Evolutionary conservation across 2,329 filamentous ascomycete species (phyloP).

Genomic region (Aspergillus glaucus): DNA sequence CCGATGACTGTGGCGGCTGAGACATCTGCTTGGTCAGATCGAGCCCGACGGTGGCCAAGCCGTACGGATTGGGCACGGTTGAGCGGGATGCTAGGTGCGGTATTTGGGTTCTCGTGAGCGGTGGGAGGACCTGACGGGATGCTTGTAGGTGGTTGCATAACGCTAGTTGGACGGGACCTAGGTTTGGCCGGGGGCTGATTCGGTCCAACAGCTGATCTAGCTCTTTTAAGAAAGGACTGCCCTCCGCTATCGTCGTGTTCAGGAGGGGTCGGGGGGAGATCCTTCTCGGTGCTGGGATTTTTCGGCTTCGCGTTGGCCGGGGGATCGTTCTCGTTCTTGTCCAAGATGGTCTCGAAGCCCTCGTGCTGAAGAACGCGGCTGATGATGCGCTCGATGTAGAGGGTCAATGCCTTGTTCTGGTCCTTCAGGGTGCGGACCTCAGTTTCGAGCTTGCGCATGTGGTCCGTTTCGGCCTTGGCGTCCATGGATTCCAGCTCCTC

Average conservation of each 20-base stretch:
- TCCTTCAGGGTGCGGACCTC: slow-evolving; percentile 78
- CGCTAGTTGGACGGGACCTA: slow-evolving; percentile 43
- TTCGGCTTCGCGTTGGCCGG: slow-evolving; percentile 23
- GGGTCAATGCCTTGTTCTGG: slow-evolving; percentile 91
- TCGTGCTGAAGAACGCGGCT: slow-evolving; percentile 89
- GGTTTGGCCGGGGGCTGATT: slow-evolving; percentile 28
- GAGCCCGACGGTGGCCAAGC: slow-evolving; percentile 40
- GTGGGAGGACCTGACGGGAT: slow-evolving; percentile 20
- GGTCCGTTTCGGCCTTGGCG: slow-evolving; percentile 56
- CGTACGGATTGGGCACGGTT: slow-evolving; percentile 37
- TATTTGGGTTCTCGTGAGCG: slow-evolving; percentile 42
- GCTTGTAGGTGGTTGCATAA: slow-evolving; percentile 32
- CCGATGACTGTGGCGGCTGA: slow-evolving; percentile 67
- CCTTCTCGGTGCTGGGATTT: slow-evolving; percentile 57
- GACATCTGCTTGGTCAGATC: slow-evolving; percentile 43
- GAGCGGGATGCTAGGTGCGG: slow-evolving; percentile 44
- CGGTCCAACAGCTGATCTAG: slow-evolving; percentile 52
- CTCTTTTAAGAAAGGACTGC: slow-evolving; percentile 50
- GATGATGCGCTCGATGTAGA: slow-evolving; percentile 99
- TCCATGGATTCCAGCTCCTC: slow-evolving; percentile 76
- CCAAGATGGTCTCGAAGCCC: slow-evolving; percentile 88
- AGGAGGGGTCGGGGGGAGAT: slow-evolving; percentile 69
- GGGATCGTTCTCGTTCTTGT: slow-evolving; percentile 60
- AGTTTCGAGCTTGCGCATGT: slow-evolving; percentile 62
- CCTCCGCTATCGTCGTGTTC: slow-evolving; percentile 44